Evolutionary conservation across 1,284 basidiomycete species (phyloP), one percentile per base, ranked within the genome.

Genomic region (Phylloboletellus chloephorus): DNA sequence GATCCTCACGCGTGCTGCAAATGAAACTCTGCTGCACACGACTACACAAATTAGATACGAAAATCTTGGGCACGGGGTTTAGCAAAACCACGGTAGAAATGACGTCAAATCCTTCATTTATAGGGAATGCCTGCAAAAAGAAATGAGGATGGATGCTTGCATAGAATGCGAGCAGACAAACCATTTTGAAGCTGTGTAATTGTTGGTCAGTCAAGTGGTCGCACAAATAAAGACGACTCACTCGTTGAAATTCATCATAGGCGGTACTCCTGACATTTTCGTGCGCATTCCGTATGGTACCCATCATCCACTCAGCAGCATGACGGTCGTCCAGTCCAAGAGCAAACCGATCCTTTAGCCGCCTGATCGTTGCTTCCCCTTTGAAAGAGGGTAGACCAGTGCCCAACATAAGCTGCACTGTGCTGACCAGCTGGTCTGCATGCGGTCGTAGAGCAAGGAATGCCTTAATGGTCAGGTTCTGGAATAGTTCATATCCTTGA

Each of bases 371-470:
- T 0, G 74, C 72, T 59, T 96, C 89, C 26, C 95, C 96, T 62
- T 98, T 98, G 78, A 98, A 98, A 9, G 88, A 92, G 1, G 96
- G 95, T 36, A 99, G 69, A 13, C 86, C 89, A 3, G 95, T 95
- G 21, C 88, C 93, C 19, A 97, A 76, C 96, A 99, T 99, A 38
- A 98, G 73, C 44, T 84, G 82, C 6, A 91, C 89, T 3, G 90
- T 83, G 55, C 85, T 83, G 49, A 95, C 78, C 23, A 99, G 78
- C 58, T 96, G 88, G 37, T 92, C 83, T 10, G 88, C 85, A 61
- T 92, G 87, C 1, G 93, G 92, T 29, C 96, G 79, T 43, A 94
- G 85, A 1, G 95, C 90, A 17, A 99, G 77, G 76, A 98, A 99
- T 0, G 90, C 93, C 64, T 98, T 97, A 54, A 98, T 80, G 3